Evolutionary conservation across 208 protist genomes (phyloP).

Genomic region (Phytomonas francai): DNA sequence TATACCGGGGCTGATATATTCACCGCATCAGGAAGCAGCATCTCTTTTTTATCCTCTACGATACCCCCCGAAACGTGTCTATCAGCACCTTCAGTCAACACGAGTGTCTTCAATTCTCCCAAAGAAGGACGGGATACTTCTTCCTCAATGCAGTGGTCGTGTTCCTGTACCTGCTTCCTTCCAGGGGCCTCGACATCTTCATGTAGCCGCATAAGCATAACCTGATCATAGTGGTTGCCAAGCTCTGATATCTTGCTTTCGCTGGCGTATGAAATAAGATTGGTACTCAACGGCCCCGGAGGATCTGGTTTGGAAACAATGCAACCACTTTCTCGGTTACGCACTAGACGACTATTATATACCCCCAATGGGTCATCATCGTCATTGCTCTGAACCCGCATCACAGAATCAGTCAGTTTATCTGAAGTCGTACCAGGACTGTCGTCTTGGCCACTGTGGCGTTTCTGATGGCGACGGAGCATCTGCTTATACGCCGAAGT

Average conservation of each 20-base stretch:
- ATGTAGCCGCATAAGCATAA: neutral
- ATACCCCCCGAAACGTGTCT: neutral
- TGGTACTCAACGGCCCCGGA: neutral
- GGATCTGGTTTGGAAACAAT: neutral
- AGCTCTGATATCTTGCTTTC: neutral
- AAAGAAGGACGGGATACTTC: neutral
- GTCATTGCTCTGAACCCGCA: conserved; percentile 6
- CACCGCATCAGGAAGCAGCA: neutral
- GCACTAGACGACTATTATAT: conserved; percentile 37
- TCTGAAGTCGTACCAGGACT: conserved; percentile 2
- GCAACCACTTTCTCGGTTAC: neutral
- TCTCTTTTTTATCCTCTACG: neutral
- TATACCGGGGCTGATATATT: neutral
- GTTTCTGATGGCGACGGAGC: conserved; percentile 26
- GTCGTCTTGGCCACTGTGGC: neutral
- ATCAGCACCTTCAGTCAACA: neutral
- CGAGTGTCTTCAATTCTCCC: neutral
- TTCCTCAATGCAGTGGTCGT: neutral
- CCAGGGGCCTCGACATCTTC: neutral
- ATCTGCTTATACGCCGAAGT: conserved; percentile 48
- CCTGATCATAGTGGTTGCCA: neutral
- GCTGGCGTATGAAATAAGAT: neutral
- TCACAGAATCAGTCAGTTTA: conserved; percentile 2
- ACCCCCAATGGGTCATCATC: conserved; percentile 30
- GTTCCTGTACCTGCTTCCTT: neutral